Evolutionary conservation across 306 rosid genomes (phyloP), one percentile per base, ranked within the genome.

Genomic region (Malus asiatica): DNA sequence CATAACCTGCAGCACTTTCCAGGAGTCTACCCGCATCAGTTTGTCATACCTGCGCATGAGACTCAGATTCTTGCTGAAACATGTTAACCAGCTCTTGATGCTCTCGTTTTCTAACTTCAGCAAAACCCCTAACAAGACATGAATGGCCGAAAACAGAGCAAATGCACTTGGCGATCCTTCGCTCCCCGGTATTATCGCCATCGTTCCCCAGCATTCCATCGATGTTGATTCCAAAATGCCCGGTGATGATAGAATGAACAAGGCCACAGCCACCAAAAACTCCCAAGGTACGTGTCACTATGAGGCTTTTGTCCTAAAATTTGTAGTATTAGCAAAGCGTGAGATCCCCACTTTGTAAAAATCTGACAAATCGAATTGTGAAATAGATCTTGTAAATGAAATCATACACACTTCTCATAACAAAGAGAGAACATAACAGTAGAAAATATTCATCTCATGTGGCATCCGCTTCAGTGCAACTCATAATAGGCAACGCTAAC

Each of bases 141-240:
- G 65, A 69, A 84, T 67, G 30, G 80, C 90, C 0, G 90, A 74
- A 75, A 90, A 90, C 64, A 92, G 48, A 61, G 82, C 89, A 84
- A 89, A 92, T 76, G 93, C 91, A 45, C 82, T 87, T 8, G 90
- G 88, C 1, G 91, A 35, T 3, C 57, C 69, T 52, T 66, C 46
- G 12, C 78, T 83, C 64, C 96, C 89, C 0, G 88, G 96, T 1
- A 33, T 33, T 33, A 33, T 33, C 38, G 2, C 38, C 38, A 33
- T 33, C 0, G 40, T 35, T 35, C 40, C 40, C 40, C 40, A 6
- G 8, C 6, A 89, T 89, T 59, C 97, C 91, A 81, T 87, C 96
- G 4, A 87, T 90, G 20, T 92, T 89, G 87, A 88, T 89, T 71
- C 96, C 97, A 77, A 89, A 87, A 71, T 87, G 84, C 55, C 93